phyloP scores from a whole-genome alignment of 1,284 basidiomycete species.

The Apiotrichum akiyoshidainum region DNA sequence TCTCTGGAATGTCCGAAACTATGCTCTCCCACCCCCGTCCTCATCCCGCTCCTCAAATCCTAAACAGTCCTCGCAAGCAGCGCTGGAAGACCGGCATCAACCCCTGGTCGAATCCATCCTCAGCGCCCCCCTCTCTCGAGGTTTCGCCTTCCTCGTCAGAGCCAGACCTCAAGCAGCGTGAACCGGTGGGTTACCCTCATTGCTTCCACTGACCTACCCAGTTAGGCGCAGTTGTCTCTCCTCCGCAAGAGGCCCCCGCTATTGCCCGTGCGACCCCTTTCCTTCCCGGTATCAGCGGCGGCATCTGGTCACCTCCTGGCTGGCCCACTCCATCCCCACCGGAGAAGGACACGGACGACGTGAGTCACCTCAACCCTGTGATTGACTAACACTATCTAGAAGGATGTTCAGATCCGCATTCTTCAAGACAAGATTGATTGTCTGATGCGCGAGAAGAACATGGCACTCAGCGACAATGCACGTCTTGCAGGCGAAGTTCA shows the following conservation, averaged over 20 bases:
- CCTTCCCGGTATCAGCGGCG: slow-evolving; percentile 20
- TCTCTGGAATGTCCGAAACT: no score
- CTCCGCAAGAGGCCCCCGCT: neutral
- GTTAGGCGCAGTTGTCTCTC: neutral
- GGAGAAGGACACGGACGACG: slow-evolving; percentile 4
- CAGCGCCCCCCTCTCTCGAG: neutral
- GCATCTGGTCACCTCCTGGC: slow-evolving; percentile 16
- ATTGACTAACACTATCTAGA: neutral
- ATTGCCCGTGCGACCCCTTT: slow-evolving; percentile 18
- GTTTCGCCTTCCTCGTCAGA: neutral
- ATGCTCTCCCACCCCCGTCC: neutral
- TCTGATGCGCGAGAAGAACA: slow-evolving; percentile 33
- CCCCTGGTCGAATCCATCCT: neutral
- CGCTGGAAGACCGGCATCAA: slow-evolving; percentile 6
- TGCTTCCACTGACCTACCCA: neutral
- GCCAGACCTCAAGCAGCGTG: neutral
- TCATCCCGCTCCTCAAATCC: neutral
- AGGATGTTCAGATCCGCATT: slow-evolving; percentile 16
- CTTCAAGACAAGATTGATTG: slow-evolving; percentile 23
- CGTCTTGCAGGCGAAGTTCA: slow-evolving; percentile 16
- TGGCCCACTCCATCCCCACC: neutral
- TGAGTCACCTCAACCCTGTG: neutral
- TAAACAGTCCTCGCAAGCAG: neutral
- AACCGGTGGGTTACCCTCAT: neutral
- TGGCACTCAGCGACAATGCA: slow-evolving; percentile 18